Conservation (phyloP, 257 asterid genomes). For the Solanum tarijense region DNA sequence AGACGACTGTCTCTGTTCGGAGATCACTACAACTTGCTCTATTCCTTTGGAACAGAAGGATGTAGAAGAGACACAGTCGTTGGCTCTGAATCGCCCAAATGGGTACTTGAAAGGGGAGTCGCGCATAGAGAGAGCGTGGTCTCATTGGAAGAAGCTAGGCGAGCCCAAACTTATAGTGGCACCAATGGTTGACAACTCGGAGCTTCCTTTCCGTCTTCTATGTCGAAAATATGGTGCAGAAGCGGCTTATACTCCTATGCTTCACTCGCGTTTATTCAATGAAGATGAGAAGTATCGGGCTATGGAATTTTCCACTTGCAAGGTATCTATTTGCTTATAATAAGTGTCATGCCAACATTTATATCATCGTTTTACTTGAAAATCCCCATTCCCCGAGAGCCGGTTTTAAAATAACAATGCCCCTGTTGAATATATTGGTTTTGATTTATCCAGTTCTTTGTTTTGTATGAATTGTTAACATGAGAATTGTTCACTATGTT, state of each 20-base stretch:
- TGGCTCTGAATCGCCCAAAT: conserved; percentile 31
- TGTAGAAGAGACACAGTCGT: neutral
- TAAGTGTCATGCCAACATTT: neutral
- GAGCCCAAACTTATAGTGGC: conserved; percentile 73
- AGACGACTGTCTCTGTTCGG: conserved; percentile 36
- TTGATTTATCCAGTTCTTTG: neutral
- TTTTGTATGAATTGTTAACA: neutral
- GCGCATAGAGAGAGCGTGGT: conserved; percentile 82
- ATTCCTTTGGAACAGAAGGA: conserved; percentile 8
- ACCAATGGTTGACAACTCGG: conserved; percentile 98
- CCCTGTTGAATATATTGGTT: neutral
- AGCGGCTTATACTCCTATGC: conserved; percentile 98
- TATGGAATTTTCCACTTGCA: conserved; percentile 80
- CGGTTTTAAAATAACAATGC: neutral
- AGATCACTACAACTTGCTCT: neutral
- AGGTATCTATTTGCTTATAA: conserved; percentile 21
- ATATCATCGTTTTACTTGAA: neutral
- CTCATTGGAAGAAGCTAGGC: conserved; percentile 75
- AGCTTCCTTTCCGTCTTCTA: conserved; percentile 88
- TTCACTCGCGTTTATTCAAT: conserved; percentile 74
- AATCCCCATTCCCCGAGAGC: neutral
- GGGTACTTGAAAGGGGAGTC: conserved; percentile 65
- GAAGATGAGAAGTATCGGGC: conserved; percentile 74
- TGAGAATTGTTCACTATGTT: neutral
- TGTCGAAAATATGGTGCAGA: conserved; percentile 92